Conservation (phyloP, 306 rosid genomes). For the Acacia acuminata region DNA sequence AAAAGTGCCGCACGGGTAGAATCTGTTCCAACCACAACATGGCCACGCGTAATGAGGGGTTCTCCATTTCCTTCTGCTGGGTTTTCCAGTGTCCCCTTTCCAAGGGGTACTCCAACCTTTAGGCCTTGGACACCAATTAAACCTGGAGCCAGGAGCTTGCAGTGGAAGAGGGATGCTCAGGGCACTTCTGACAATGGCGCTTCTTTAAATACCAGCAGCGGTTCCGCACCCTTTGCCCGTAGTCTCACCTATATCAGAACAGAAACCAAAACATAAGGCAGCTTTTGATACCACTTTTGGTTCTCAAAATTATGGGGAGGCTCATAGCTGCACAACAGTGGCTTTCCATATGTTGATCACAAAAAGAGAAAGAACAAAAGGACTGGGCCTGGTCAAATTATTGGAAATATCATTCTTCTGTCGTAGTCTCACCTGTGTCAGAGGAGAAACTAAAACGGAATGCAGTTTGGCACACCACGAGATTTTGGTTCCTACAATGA, state of each 20-base stretch:
- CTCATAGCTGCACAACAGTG: constrained; percentile 8
- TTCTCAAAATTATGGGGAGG: neutral
- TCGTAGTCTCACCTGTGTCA: constrained; percentile 78
- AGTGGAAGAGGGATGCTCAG: constrained; percentile 90
- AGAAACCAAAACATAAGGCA: constrained; percentile 74
- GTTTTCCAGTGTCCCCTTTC: constrained; percentile 67
- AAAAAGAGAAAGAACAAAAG: neutral
- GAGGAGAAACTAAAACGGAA: constrained; percentile 73
- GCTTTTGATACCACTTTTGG: constrained; percentile 40
- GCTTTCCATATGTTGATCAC: neutral
- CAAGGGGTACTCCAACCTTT: constrained; percentile 72
- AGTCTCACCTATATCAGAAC: constrained; percentile 88
- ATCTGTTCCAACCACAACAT: constrained; percentile 50
- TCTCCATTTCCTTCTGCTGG: constrained; percentile 60
- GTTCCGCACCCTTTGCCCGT: constrained; percentile 50
- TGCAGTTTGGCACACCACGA: constrained; percentile 51
- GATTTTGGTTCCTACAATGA: constrained; percentile 26
- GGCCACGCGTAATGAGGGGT: constrained; percentile 71
- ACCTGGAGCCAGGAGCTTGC: constrained; percentile 85
- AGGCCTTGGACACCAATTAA: constrained; percentile 68
- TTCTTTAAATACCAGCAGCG: constrained; percentile 34
- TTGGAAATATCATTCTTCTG: constrained; percentile 33
- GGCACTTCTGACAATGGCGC: constrained; percentile 52
- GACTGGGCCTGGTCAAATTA: constrained; percentile 23
- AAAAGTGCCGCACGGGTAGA: constrained; percentile 73